A percentile compares a stretch with the other conserved stretches of the same genome.
Conservation (phyloP, 1,284 basidiomycete species). For the Microstroma glucosiphilum region DNA sequence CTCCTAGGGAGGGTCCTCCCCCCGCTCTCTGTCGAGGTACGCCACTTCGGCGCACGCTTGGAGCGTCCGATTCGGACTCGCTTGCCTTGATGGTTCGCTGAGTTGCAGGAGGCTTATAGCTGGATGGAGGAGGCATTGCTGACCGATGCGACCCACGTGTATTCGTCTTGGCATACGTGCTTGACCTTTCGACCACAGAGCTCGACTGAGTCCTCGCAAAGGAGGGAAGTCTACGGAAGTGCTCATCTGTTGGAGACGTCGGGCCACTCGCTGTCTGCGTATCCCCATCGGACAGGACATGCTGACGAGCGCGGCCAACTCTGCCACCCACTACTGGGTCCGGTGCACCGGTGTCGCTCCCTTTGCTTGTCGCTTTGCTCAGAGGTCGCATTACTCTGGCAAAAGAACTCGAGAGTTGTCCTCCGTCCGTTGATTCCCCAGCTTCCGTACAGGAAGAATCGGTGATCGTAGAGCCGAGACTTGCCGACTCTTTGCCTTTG, state of each 20-base stretch:
- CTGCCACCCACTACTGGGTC: neutral
- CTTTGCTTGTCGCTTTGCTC: neutral
- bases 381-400: neutral
- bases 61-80: conserved; percentile 5
- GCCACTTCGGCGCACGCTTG: neutral
- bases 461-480: neutral
- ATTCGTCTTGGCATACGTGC: neutral
- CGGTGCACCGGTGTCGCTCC: neutral
- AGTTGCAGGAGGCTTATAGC: conserved; percentile 9
- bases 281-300: conserved; percentile 1
- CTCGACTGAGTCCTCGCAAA: neutral
- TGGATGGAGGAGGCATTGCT: conserved; percentile 8
- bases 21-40: neutral
- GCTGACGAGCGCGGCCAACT: neutral
- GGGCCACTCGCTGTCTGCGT: neutral
- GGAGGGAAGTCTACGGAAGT: neutral
- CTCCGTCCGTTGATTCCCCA: neutral
- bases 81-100: neutral
- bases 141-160: neutral
- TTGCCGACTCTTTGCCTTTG: neutral
- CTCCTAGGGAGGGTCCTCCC: neutral
- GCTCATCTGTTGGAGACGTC: neutral
- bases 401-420: neutral
- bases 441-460: conserved; percentile 5
- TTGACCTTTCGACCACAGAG: too few relatives aligned